A percentile compares a stretch with the other conserved stretches of the same genome.
Evolutionary conservation across 202 grass and related monocot species (phyloP).

Genomic region (Brachypodium distachyon): DNA sequence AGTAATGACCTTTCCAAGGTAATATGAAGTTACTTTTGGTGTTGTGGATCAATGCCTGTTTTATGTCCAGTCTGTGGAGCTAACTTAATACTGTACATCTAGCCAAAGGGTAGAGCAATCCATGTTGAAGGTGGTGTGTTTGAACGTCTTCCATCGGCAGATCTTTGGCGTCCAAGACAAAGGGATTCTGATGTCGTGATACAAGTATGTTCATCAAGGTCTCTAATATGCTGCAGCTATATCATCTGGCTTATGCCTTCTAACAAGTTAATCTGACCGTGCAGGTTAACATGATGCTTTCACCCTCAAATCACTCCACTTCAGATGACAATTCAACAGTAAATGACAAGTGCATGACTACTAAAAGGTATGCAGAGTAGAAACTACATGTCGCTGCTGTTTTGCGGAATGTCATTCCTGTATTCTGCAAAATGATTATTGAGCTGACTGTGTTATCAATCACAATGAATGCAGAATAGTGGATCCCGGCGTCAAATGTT

Average conservation of each 20-base stretch:
- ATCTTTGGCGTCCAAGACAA: slow-evolving; percentile 50
- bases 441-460: slow-evolving; percentile 22
- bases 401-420: slow-evolving; percentile 7
- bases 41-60: slow-evolving; percentile 9
- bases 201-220: slow-evolving; percentile 39
- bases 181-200: slow-evolving; percentile 85
- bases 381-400: background rate
- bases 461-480: slow-evolving; percentile 23
- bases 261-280: slow-evolving; percentile 16
- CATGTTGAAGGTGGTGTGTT: slow-evolving; percentile 48
- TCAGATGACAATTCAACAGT: slow-evolving; percentile 28
- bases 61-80: slow-evolving; percentile 1
- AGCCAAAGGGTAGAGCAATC: slow-evolving; percentile 75
- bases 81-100: slow-evolving; percentile 27
- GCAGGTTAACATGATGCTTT: slow-evolving; percentile 27
- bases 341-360: slow-evolving; percentile 14
- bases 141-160: slow-evolving; percentile 61
- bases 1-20: slow-evolving; percentile 36
- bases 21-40: slow-evolving; percentile 11
- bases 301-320: slow-evolving; percentile 29
- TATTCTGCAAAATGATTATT: slow-evolving; percentile 21
- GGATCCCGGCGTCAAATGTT: background rate
- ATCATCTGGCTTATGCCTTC: slow-evolving; percentile 9
- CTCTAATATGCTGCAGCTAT: slow-evolving; percentile 6
- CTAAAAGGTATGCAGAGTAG: slow-evolving; percentile 33